A percentile compares a stretch with the other conserved stretches of the same genome.
These are phyloP conservation scores for Colletotrichum acutatum DNA, from an alignment of 2,329 filamentous ascomycete genomes.

Conservation along the genomic window DNA sequence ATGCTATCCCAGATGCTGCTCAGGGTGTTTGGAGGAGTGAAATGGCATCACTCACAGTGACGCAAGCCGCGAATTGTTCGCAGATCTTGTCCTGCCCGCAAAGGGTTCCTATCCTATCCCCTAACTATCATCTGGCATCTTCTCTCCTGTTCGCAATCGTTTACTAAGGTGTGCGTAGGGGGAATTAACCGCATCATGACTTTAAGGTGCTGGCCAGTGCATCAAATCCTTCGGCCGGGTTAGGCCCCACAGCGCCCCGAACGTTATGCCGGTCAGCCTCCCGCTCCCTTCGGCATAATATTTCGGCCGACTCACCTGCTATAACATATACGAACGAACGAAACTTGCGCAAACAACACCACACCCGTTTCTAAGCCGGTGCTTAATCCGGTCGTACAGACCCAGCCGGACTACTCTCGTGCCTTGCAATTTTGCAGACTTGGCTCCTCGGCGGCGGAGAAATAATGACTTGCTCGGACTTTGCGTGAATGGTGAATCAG, in stretches of 20 bases:
- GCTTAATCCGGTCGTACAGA: not conserved
- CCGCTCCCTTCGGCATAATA: constrained; percentile 16
- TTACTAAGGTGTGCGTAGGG: not conserved
- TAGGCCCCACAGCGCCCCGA: constrained; percentile 10
- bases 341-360: no score
- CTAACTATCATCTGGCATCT: not conserved
- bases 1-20: not conserved
- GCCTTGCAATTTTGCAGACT: not conserved
- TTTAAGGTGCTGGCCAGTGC: not conserved
- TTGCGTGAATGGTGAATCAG: not conserved
- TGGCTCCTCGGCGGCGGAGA: not conserved
- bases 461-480: not conserved
- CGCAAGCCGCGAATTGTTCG: not conserved
- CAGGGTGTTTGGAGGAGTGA: not conserved
- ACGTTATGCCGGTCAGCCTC: not conserved
- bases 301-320: constrained; percentile 17
- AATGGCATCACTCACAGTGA: not conserved
- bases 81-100: not conserved
- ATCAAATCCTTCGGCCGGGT: not conserved
- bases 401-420: not conserved
- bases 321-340: no score
- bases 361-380: not conserved
- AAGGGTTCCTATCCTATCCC: not conserved
- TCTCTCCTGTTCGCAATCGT: not conserved
- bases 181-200: no score